Percentiles rank a stretch among this genome's conserved stretches.
These are phyloP conservation scores for Kodamaea hsintzibuensis DNA, from an alignment of 805 yeast species.

Conservation along the genomic window DNA sequence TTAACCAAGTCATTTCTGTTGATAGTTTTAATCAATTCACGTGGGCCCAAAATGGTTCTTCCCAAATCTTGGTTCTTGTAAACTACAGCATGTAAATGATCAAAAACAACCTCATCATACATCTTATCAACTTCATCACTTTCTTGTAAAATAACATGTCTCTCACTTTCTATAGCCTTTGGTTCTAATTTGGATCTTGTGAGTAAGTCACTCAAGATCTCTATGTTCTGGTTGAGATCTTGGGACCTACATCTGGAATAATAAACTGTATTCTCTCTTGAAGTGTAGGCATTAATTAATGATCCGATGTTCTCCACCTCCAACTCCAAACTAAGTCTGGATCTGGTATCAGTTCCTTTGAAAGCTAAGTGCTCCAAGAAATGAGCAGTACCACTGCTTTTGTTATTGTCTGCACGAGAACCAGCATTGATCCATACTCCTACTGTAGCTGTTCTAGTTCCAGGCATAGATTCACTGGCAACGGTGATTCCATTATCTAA, in stretches of 20 bases:
- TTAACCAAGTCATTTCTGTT: constrained; percentile 71
- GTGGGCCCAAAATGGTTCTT: constrained; percentile 94
- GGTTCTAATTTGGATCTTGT: constrained; percentile 82
- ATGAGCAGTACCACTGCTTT: constrained; percentile 93
- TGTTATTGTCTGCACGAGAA: constrained; percentile 88
- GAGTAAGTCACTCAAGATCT: constrained; percentile 84
- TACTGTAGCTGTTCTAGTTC: constrained; percentile 91
- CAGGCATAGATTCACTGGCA: constrained; percentile 86
- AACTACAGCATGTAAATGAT: constrained; percentile 91
- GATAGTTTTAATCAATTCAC: constrained; percentile 81
- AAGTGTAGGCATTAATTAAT: constrained; percentile 97
- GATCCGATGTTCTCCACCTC: constrained; percentile 97
- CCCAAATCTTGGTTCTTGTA: constrained; percentile 92
- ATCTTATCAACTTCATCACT: constrained; percentile 97
- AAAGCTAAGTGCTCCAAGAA: constrained; percentile 95
- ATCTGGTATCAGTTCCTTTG: constrained; percentile 84
- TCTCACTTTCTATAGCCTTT: constrained; percentile 88
- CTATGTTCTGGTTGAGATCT: constrained; percentile 84
- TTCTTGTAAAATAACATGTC: constrained; percentile 95
- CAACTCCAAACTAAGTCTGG: constrained; percentile 80
- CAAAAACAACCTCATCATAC: constrained; percentile 98
- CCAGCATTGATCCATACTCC: constrained; percentile 99
- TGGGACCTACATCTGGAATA: constrained; percentile 83
- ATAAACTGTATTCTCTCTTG: constrained; percentile 96
- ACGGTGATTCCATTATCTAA: constrained; percentile 92